Base-by-base conservation (phyloP, 202 grass and related monocot genomes). In the Elaeis oleifera region DNA sequence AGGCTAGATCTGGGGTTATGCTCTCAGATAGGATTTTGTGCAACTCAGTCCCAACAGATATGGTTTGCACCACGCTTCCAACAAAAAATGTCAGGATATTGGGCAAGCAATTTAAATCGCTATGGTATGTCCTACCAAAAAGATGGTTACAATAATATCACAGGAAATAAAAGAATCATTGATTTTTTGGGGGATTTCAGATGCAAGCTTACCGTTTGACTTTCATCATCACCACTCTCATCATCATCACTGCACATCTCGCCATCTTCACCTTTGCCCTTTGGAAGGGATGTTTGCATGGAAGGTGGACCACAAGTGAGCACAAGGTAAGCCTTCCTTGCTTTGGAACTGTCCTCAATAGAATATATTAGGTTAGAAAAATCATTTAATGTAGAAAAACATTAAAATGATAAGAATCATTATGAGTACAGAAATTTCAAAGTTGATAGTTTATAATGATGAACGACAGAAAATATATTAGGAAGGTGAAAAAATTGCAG, bases 241-340 rank as follows among this genome's bases (percentile, higher is more conserved):
- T 85, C 75, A 0, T 84, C 83, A 22, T 90, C 91, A 49, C 87
- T 97, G 66, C 84, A 89, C 79, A 84, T 71, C 68, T 62, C 84
- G 61, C 84, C 87, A 77, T 91, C 50, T 78, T 77, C 74, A 70
- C 92, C 92, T 83, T 91, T 97, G 31, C 68, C 92, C 59, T 86
- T 91, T 53, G 88, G 92, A 77, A 89, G 81, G 0, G 71, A 81
- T 15, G 84, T 77, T 78, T 69, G 61, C 55, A 85, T 3, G 7
- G 87, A 97, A 72, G 92, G 76, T 20, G 84, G 36, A 56, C 92
- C 88, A 75, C 92, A 97, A 32, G 92, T 96, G 56, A 96, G 87
- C 77, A 96, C 92, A 74, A 96, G 92, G 69, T 96, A 96, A 20
- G 73, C 81, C 70, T 96, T 96, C 71, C 89, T 88, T 69, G 92